Evolutionary conservation across 139 green algal genomes (phyloP), one percentile per base, ranked within the genome.

Genomic region (Tetratostichococcus sp.): DNA sequence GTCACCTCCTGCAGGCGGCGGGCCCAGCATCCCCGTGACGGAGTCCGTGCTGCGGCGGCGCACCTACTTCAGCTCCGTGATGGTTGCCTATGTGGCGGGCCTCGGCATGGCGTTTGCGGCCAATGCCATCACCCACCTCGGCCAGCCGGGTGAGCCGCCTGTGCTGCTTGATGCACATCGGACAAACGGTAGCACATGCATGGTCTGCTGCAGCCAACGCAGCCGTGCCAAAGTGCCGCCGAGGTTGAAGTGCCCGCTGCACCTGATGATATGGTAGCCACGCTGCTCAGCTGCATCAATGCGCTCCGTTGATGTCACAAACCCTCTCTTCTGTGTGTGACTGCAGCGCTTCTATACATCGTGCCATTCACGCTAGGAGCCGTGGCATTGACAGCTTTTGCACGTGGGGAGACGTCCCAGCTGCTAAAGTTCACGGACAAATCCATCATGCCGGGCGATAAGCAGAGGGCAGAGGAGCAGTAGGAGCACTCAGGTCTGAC

Each of bases 91-190:
- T 70, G 72, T 92, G 17, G 62, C 77, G 21, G 93, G 93, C 1
- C 82, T 97, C 30, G 58, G 85, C 31, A 65, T 85, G 22, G 91
- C 93, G 0, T 97, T 97, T 80, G 88, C 77, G 1, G 92, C 86
- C 23, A 97, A 97, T 81, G 81, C 80, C n/a, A 76, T 94, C 4
- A 97, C 91, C 0, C 75, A 87, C 23, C 33, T 95, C 70, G 93
- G 91, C 0, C 91, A 97, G 82, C 92, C 93, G 0, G 81, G 77
- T 28, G 11, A 50, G 42, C 11, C 8, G 8, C 11, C 11, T 50
- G 8, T 50, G 39, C 39, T 11, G 11, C 8, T 50, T 50, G n/a
- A n/a, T n/a, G n/a, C n/a, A n/a, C n/a, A n/a, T 50, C 39, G 39
- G 39, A 21, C 39, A 50, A 11, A 21, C 8, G 39, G 11, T 11